phyloP scores from a whole-genome alignment of 768 basidiomycete species.

The Asterophora lycoperdoides region DNA sequence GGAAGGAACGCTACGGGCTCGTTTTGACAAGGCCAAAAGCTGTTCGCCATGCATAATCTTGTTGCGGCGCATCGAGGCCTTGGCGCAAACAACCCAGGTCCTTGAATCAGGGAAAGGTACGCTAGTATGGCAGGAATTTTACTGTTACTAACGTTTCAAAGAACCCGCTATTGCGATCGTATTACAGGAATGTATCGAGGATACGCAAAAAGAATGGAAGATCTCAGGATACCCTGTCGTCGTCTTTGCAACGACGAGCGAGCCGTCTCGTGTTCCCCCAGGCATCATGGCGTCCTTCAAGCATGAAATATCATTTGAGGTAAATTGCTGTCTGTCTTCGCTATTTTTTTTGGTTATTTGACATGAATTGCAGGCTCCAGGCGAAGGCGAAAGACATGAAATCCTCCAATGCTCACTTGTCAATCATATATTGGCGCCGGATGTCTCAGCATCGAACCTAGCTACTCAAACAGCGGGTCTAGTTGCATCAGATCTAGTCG shows the following conservation, averaged over 20 bases:
- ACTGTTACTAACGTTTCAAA: constrained; percentile 24
- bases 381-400: constrained; percentile 64
- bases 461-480: constrained; percentile 91
- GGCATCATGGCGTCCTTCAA: constrained; percentile 74
- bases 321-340: constrained; percentile 25
- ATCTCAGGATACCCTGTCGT: constrained; percentile 68
- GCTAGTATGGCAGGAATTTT: not conserved
- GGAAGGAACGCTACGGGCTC: constrained; percentile 64
- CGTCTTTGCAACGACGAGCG: constrained; percentile 69
- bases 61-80: constrained; percentile 75
- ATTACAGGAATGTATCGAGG: constrained; percentile 59
- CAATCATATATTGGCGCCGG: constrained; percentile 51
- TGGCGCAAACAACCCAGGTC: constrained; percentile 64
- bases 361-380: constrained; percentile 57
- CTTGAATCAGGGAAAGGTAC: constrained; percentile 65
- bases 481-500: constrained; percentile 73
- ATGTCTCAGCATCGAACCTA: constrained; percentile 68
- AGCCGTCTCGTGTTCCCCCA: constrained; percentile 58
- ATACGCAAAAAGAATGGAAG: constrained; percentile 53
- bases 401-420: constrained; percentile 50
- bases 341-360: not conserved
- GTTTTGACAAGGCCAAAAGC: constrained; percentile 69
- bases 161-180: constrained; percentile 54
- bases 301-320: constrained; percentile 76
- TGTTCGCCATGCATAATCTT: constrained; percentile 86